These are phyloP conservation scores for Globisporangium yorkense DNA, from an alignment of 352 stramenopile genomes.

Conservation along the genomic window DNA sequence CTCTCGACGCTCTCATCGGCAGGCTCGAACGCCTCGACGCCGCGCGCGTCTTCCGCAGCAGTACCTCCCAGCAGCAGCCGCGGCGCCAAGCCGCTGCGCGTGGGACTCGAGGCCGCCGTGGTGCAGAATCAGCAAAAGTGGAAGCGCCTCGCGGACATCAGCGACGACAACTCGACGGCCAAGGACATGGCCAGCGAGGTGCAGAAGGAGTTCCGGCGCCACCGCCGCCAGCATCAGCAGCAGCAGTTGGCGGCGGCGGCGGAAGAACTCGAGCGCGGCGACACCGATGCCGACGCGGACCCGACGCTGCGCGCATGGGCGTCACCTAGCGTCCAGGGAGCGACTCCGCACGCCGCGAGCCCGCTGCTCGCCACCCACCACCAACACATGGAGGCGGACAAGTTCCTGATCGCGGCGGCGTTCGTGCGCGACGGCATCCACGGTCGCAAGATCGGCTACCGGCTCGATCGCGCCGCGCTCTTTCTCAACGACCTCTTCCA, in stretches of 20 bases:
- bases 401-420: slow-evolving; percentile 65
- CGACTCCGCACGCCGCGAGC: background rate
- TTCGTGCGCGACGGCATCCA: slow-evolving; percentile 82
- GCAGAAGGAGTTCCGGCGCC: slow-evolving; percentile 42
- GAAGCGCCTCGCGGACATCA: slow-evolving; percentile 69
- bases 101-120: slow-evolving; percentile 57
- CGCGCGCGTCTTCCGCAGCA: background rate
- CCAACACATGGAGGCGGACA: slow-evolving; percentile 39
- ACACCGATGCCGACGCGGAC: background rate
- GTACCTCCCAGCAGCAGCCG: background rate
- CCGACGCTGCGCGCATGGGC: background rate
- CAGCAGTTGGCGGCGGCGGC: slow-evolving; percentile 5
- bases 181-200: slow-evolving; percentile 83
- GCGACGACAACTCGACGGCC: slow-evolving; percentile 73
- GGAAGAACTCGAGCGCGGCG: slow-evolving; percentile 5
- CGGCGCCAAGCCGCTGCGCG: slow-evolving; percentile 24
- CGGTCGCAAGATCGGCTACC: slow-evolving; percentile 79
- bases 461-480: slow-evolving; percentile 59
- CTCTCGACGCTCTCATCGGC: slow-evolving; percentile 9
- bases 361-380: background rate
- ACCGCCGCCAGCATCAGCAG: slow-evolving; percentile 23
- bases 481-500: slow-evolving; percentile 73
- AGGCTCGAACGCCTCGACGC: slow-evolving; percentile 9
- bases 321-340: background rate
- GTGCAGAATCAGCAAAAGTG: slow-evolving; percentile 82